A percentile compares a stretch with the other conserved stretches of the same genome.
Evolutionary conservation across 176 grass and related monocot genomes (phyloP).

Genomic region (Carex cristatella): DNA sequence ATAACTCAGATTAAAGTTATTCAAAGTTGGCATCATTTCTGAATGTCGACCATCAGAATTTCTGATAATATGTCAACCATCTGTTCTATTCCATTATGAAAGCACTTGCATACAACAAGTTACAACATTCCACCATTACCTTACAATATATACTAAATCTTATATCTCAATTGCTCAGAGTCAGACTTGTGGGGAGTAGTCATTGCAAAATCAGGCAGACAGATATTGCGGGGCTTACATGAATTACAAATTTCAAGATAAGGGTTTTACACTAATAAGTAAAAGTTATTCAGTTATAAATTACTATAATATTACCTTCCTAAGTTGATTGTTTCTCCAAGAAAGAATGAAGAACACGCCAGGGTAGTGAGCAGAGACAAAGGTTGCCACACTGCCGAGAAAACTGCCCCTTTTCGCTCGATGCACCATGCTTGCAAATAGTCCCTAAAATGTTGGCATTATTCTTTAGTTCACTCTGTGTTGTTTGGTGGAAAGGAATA

Average conservation of each 20-base stretch:
- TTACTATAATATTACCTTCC: slow-evolving; percentile 33
- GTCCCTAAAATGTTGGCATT: slow-evolving; percentile 15
- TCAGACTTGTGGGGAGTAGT: neutral
- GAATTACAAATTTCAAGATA: neutral
- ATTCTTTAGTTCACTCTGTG: neutral
- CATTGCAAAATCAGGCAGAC: neutral
- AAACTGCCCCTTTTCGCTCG: slow-evolving; percentile 44
- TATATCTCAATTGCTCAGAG: neutral
- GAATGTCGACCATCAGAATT: too few relatives aligned
- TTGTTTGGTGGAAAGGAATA: neutral
- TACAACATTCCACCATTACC: neutral
- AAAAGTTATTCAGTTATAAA: neutral
- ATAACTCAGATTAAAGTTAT: too few relatives aligned
- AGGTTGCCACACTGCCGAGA: slow-evolving; percentile 52
- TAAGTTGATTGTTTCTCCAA: slow-evolving; percentile 44
- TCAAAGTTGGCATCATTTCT: too few relatives aligned
- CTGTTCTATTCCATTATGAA: neutral
- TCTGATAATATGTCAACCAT: neutral
- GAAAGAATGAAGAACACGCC: slow-evolving; percentile 48
- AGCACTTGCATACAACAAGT: neutral
- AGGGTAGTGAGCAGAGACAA: slow-evolving; percentile 47
- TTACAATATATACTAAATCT: neutral
- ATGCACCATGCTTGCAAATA: slow-evolving; percentile 74
- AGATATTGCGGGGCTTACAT: neutral
- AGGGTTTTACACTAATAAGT: neutral